A percentile compares a stretch with the other conserved stretches of the same genome.
Conservation (phyloP, 805 yeast genomes). For the Yarrowia sp. region DNA sequence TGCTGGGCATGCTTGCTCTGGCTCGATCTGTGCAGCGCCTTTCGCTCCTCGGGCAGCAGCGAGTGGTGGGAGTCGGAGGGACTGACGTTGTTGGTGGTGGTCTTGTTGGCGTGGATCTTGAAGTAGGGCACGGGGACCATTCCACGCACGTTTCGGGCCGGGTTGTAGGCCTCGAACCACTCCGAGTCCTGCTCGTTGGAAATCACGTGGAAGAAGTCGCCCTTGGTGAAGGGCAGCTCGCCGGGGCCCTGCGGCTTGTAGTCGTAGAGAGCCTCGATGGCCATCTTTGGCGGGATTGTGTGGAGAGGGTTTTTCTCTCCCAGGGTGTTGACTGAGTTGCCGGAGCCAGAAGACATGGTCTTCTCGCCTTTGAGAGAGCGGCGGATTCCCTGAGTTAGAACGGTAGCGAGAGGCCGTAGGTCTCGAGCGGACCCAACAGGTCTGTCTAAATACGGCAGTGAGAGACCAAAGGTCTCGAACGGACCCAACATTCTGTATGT, state of each 20-base stretch:
- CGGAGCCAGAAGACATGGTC: conserved; percentile 32
- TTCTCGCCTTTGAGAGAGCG: conserved; percentile 40
- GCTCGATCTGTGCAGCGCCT: conserved; percentile 25
- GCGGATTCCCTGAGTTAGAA: conserved; percentile 36
- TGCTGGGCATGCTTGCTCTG: conserved; percentile 24
- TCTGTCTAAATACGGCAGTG: background rate
- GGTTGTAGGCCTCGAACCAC: conserved; percentile 89
- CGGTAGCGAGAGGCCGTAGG: background rate
- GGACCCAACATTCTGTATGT: too few relatives aligned
- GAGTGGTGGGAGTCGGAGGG: background rate
- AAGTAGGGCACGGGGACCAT: conserved; percentile 85
- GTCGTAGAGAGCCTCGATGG: conserved; percentile 75
- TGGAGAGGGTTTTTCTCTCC: conserved; percentile 36
- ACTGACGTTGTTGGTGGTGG: too few relatives aligned
- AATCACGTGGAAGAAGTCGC: conserved; percentile 85
- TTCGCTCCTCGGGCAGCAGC: conserved; percentile 24
- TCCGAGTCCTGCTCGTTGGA: conserved; percentile 56
- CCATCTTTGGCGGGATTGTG: conserved; percentile 65
- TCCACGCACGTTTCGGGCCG: conserved; percentile 72
- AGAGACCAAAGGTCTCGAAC: too few relatives aligned
- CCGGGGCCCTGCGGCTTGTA: conserved; percentile 78
- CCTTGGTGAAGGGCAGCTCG: conserved; percentile 72
- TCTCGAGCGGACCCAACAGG: background rate
- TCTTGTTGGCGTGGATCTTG: conserved; percentile 47
- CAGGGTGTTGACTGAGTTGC: conserved; percentile 27